These are phyloP conservation scores for Sphaerostilbella broomeana DNA, from an alignment of 2,329 filamentous ascomycete genomes.

Conservation along the genomic window DNA sequence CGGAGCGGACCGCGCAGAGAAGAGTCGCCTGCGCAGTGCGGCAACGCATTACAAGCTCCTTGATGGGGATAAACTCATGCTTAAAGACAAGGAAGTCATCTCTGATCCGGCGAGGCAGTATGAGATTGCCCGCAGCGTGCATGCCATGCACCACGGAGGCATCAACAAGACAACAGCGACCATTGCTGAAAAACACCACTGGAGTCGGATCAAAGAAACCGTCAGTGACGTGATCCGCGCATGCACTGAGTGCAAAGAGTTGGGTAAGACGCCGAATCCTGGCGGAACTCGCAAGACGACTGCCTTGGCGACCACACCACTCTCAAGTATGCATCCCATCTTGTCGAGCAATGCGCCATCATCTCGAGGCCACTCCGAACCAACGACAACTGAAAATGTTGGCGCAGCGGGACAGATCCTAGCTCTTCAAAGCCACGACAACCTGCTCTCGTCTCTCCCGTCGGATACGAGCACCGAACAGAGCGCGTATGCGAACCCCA, in stretches of 20 bases:
- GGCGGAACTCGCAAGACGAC: conserved; percentile 20
- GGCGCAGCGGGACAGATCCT: conserved; percentile 21
- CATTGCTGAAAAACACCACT: conserved; percentile 92
- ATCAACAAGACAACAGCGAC: conserved; percentile 98
- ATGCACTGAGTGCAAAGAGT: conserved; percentile 82
- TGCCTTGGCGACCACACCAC: conserved; percentile 4
- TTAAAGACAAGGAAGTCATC: conserved; percentile 97
- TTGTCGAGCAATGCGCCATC: conserved; percentile 9
- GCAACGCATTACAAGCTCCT: conserved; percentile 90
- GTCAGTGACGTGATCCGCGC: conserved; percentile 91
- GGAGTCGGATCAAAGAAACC: conserved; percentile 97
- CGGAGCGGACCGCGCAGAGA: conserved; percentile 89
- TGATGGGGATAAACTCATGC: conserved; percentile 76
- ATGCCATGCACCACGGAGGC: conserved; percentile 72
- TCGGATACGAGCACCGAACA: conserved; percentile 21
- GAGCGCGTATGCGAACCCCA: conserved; percentile 41
- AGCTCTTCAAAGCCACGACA: conserved; percentile 23
- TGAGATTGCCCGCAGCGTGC: conserved; percentile 74
- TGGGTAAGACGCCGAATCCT: conserved; percentile 48
- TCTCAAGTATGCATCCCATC: no score
- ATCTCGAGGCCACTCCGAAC: conserved; percentile 2
- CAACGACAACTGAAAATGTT: not conserved
- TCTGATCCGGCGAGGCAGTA: conserved; percentile 85
- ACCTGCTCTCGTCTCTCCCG: conserved; percentile 23
- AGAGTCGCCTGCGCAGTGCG: conserved; percentile 86